A percentile compares a stretch with the other conserved stretches of the same genome.
phyloP scores from a whole-genome alignment of 129 eudicot genomes.

The Arctium minus region DNA sequence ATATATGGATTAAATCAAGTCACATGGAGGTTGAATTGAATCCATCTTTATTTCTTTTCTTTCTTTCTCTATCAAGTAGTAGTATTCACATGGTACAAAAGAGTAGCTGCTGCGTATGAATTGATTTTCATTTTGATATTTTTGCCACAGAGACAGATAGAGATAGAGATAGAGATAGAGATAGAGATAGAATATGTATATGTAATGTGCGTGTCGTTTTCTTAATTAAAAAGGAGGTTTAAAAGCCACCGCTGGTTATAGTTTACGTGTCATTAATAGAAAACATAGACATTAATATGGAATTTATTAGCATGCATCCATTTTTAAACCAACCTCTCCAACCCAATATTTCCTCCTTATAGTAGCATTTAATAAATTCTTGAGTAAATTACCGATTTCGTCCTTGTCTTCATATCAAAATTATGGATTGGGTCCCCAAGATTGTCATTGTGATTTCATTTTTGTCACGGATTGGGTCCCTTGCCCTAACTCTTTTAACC shows the following conservation, averaged over 20 bases:
- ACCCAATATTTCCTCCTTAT: slow-evolving; percentile 1
- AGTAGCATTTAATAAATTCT: background rate
- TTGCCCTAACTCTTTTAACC: too few species aligned
- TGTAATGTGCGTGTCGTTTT: slow-evolving; percentile 15
- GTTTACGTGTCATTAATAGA: slow-evolving; percentile 12
- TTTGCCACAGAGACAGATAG: background rate
- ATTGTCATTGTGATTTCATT: too few species aligned
- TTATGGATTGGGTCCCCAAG: too few species aligned
- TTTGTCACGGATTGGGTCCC: too few species aligned
- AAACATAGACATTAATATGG: background rate
- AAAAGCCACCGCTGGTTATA: slow-evolving; percentile 19
- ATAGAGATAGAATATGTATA: background rate
- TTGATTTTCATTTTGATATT: background rate
- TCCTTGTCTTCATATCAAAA: too few species aligned
- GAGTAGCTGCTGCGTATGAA: background rate
- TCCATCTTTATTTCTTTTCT: too few species aligned
- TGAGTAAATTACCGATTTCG: too few species aligned
- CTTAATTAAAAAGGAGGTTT: background rate
- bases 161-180: background rate
- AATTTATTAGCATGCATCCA: slow-evolving; percentile 23
- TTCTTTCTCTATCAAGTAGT: background rate
- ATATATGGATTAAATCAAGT: background rate
- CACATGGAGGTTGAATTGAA: background rate
- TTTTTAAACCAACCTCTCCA: slow-evolving; percentile 11
- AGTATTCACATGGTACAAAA: slow-evolving; percentile 26